These are phyloP conservation scores for Amphibolis antarctica DNA, from an alignment of 106 monocot species.

Conservation along the genomic window DNA sequence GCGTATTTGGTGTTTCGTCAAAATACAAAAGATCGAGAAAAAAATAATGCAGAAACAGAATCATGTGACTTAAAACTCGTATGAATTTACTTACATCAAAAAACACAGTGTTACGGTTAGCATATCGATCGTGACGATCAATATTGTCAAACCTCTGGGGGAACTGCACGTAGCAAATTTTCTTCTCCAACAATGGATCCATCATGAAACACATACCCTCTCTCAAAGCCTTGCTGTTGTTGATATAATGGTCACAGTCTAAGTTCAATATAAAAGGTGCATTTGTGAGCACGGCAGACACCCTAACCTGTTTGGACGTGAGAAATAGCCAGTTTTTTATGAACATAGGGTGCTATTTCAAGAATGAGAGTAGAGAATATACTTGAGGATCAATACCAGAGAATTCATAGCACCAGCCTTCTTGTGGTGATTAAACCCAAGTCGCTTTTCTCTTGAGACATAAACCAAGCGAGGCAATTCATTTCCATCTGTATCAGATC, in stretches of 20 bases:
- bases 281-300: conserved; percentile 19
- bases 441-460: conserved; percentile 21
- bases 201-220: conserved; percentile 26
- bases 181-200: conserved; percentile 21
- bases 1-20: background rate
- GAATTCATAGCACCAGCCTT: conserved; percentile 28
- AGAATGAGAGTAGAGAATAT: background rate
- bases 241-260: conserved; percentile 26
- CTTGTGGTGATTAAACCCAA: conserved; percentile 22
- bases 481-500: conserved; percentile 11
- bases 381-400: conserved; percentile 1
- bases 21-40: background rate
- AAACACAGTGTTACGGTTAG: conserved; percentile 24
- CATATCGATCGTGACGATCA: conserved; percentile 18
- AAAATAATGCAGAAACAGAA: background rate
- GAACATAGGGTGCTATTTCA: no score
- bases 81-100: conserved; percentile 14
- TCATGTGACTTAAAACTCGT: background rate
- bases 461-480: conserved; percentile 14
- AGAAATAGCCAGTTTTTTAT: background rate
- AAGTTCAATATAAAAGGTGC: conserved; percentile 17
- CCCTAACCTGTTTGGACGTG: conserved; percentile 5
- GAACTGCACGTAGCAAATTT: conserved; percentile 21
- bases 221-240: conserved; percentile 20
- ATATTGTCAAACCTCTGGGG: conserved; percentile 22